phyloP scores from a whole-genome alignment of 495 filamentous ascomycete genomes.

The Xylaria grammica region DNA sequence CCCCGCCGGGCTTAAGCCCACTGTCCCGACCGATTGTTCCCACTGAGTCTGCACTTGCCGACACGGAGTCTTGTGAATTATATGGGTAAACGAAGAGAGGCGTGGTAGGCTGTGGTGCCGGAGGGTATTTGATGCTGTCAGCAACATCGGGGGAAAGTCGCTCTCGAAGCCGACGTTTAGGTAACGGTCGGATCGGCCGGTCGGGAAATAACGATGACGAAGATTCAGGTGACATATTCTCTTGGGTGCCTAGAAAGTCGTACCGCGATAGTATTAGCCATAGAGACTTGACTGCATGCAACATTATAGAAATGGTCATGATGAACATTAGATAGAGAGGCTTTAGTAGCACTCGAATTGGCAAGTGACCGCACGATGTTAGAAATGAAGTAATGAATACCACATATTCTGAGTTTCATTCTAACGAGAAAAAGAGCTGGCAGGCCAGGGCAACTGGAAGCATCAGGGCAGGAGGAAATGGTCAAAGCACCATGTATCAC shows the following conservation, averaged over 20 bases:
- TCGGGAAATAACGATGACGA: slow-evolving; percentile 79
- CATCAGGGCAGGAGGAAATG: neutral
- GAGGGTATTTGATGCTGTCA: slow-evolving; percentile 80
- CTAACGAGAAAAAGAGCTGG: neutral
- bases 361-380: neutral
- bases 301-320: slow-evolving; percentile 22
- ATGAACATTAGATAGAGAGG: neutral
- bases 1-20: slow-evolving; percentile 36
- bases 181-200: slow-evolving; percentile 90
- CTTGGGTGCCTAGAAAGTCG: slow-evolving; percentile 18
- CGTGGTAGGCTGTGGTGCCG: slow-evolving; percentile 66
- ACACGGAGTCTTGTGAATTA: slow-evolving; percentile 44
- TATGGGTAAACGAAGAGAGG: slow-evolving; percentile 81
- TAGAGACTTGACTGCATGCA: slow-evolving; percentile 32
- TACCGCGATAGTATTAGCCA: slow-evolving; percentile 41
- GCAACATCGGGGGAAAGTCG: slow-evolving; percentile 84
- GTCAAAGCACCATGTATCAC: neutral
- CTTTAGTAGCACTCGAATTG: neutral
- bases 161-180: slow-evolving; percentile 83
- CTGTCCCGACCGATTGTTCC: slow-evolving; percentile 36
- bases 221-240: slow-evolving; percentile 70
- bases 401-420: neutral
- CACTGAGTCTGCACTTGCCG: slow-evolving; percentile 28
- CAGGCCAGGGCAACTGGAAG: neutral
- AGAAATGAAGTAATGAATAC: neutral